Conservation (phyloP, 1,284 basidiomycete genomes). For the Ganoderma sinense region DNA sequence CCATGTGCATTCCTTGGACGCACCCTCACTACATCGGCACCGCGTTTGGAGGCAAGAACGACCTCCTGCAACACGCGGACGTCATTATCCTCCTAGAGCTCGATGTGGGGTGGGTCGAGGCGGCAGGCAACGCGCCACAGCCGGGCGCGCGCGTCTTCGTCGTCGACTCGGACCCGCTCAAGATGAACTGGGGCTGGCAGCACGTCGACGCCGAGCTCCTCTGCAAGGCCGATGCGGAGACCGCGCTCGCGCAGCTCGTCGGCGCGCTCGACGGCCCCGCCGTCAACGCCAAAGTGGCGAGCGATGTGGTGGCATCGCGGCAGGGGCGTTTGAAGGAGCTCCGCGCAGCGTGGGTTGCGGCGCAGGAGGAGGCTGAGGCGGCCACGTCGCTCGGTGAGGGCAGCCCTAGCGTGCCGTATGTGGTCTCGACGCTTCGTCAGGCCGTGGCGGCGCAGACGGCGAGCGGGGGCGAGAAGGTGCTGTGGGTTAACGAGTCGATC, state of each 20-base stretch:
- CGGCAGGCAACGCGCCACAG: conserved; percentile 50
- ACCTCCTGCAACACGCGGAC: conserved; percentile 61
- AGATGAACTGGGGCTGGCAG: conserved; percentile 59
- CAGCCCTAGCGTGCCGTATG: conserved; percentile 52
- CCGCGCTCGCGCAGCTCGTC: conserved; percentile 60
- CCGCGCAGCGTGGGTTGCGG: conserved; percentile 35
- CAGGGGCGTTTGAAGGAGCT: conserved; percentile 12
- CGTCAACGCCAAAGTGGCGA: conserved; percentile 12
- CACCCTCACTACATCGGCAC: conserved; percentile 62
- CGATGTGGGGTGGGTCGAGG: conserved; percentile 70
- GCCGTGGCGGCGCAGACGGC: conserved; percentile 46
- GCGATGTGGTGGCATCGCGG: conserved; percentile 7
- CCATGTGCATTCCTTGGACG: conserved; percentile 65
- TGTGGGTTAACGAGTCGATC: conserved; percentile 71
- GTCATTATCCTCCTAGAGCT: conserved; percentile 68
- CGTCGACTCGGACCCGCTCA: conserved; percentile 71
- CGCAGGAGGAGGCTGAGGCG: conserved; percentile 31
- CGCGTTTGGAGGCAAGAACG: conserved; percentile 53
- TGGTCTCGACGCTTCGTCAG: conserved; percentile 57
- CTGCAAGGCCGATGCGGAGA: conserved; percentile 61
- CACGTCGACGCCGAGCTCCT: conserved; percentile 65
- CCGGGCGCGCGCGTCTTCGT: conserved; percentile 60
- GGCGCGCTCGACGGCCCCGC: conserved; percentile 29
- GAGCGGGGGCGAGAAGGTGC: conserved; percentile 46
- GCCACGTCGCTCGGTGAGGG: conserved; percentile 26